Conservation (phyloP, 192 early-diverging fungal genomes). For the Coemansia sp. region DNA sequence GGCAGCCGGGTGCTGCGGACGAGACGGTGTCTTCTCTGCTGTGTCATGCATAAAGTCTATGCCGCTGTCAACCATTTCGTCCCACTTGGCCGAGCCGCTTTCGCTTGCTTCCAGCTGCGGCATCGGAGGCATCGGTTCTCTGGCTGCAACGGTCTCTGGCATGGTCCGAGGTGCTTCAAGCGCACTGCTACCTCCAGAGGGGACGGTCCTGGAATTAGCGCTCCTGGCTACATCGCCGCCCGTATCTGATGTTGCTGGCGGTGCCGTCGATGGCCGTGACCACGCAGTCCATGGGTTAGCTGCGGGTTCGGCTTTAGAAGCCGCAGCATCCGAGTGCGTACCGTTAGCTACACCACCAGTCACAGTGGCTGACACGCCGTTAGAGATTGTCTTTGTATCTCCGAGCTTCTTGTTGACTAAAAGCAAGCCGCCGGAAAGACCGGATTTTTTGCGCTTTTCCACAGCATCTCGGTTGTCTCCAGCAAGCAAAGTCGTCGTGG, state of each 20-base stretch:
- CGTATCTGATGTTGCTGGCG: too few relatives aligned
- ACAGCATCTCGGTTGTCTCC: too few relatives aligned
- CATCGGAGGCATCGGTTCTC: background rate
- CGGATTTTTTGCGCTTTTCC: too few relatives aligned
- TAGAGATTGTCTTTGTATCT: background rate
- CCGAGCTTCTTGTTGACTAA: background rate
- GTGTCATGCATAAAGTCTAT: constrained; percentile 12
- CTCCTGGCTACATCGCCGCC: too few relatives aligned
- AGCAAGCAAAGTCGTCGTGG: too few relatives aligned
- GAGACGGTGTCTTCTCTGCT: too few relatives aligned
- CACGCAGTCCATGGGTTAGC: constrained; percentile 25
- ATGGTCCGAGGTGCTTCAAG: background rate
- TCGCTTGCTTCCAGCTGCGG: too few relatives aligned
- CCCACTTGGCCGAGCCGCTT: too few relatives aligned
- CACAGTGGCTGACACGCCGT: background rate
- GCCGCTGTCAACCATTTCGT: constrained; percentile 19
- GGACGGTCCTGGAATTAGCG: too few relatives aligned
- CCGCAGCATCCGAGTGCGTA: background rate
- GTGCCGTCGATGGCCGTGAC: constrained; percentile 7
- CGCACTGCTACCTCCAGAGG: too few relatives aligned
- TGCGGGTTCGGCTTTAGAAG: background rate
- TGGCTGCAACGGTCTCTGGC: background rate
- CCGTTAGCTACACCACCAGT: background rate
- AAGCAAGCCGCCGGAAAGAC: too few relatives aligned
- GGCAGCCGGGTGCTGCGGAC: too few relatives aligned